phyloP scores from a whole-genome alignment of 2,329 filamentous ascomycete species.

The Bipolaris bicolor region DNA sequence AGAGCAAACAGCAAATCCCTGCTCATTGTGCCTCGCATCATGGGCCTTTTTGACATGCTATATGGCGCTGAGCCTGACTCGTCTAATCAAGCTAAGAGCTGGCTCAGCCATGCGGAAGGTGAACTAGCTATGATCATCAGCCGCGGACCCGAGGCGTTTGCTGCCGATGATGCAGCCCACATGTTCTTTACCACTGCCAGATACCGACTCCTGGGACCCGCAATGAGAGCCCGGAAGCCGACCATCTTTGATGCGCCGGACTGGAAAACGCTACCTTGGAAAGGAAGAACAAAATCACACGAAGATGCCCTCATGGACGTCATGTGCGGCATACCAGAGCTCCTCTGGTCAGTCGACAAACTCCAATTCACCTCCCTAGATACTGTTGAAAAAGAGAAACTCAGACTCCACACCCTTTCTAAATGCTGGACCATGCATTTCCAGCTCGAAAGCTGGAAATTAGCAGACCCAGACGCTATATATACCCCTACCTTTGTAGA shows the following conservation, averaged over 20 bases:
- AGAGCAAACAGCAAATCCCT: constrained; percentile 31
- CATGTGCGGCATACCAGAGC: constrained; percentile 38
- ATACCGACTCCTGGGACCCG: constrained; percentile 26
- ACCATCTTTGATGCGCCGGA: constrained; percentile 38
- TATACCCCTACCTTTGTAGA: constrained; percentile 18
- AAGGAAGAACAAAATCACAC: constrained; percentile 36
- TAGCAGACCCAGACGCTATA: constrained; percentile 18
- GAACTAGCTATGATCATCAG: constrained; percentile 32
- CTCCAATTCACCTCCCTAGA: constrained; percentile 10
- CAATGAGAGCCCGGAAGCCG: constrained; percentile 46
- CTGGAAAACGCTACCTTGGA: constrained; percentile 49
- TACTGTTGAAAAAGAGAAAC: constrained; percentile 5
- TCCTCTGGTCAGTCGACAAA: constrained; percentile 40
- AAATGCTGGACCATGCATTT: constrained; percentile 31
- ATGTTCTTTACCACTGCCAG: constrained; percentile 33
- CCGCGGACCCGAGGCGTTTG: constrained; percentile 26
- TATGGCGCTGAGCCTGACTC: constrained; percentile 34
- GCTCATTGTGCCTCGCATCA: constrained; percentile 33
- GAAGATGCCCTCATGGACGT: constrained; percentile 46
- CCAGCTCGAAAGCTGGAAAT: constrained; percentile 28
- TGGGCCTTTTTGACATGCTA: constrained; percentile 37
- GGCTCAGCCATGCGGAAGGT: constrained; percentile 38
- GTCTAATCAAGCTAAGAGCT: constrained; percentile 31
- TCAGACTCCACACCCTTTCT: constrained; percentile 12
- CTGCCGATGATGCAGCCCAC: constrained; percentile 25